A percentile compares a stretch with the other conserved stretches of the same genome.
phyloP scores from a whole-genome alignment of 1,284 basidiomycete species.

The Coniferiporia sulphurascens region DNA sequence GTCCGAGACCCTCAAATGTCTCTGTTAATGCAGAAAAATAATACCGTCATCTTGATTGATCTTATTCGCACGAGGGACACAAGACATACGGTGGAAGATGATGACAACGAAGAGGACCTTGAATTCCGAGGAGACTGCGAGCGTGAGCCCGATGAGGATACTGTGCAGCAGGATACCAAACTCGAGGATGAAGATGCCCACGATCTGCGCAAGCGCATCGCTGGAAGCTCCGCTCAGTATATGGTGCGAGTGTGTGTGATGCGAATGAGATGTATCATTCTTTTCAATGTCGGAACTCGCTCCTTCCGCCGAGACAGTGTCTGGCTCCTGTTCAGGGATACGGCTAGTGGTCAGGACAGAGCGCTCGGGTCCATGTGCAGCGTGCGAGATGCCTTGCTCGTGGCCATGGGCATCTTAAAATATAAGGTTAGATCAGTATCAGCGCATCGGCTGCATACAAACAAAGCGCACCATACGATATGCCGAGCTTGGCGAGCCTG shows the following conservation, averaged over 20 bases:
- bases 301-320: constrained; percentile 15
- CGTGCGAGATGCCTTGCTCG: constrained; percentile 52
- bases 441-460: constrained; percentile 1
- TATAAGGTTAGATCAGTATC: background rate
- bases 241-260: constrained; percentile 17
- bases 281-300: constrained; percentile 19
- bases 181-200: constrained; percentile 84
- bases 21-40: constrained; percentile 43
- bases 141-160: constrained; percentile 90
- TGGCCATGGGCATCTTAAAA: constrained; percentile 62
- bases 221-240: constrained; percentile 22
- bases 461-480: constrained; percentile 44
- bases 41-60: constrained; percentile 6
- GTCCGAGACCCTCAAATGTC: constrained; percentile 87
- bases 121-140: constrained; percentile 82
- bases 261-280: constrained; percentile 17
- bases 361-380: constrained; percentile 64
- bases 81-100: constrained; percentile 78
- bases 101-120: constrained; percentile 86
- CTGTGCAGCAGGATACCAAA: constrained; percentile 92
- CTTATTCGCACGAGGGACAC: background rate
- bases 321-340: constrained; percentile 14
- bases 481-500: constrained; percentile 52
- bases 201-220: constrained; percentile 66
- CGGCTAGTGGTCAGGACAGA: constrained; percentile 18